These are phyloP conservation scores for Arctostaphylos glauca DNA, from an alignment of 148 eudicot genomes.

Conservation along the genomic window DNA sequence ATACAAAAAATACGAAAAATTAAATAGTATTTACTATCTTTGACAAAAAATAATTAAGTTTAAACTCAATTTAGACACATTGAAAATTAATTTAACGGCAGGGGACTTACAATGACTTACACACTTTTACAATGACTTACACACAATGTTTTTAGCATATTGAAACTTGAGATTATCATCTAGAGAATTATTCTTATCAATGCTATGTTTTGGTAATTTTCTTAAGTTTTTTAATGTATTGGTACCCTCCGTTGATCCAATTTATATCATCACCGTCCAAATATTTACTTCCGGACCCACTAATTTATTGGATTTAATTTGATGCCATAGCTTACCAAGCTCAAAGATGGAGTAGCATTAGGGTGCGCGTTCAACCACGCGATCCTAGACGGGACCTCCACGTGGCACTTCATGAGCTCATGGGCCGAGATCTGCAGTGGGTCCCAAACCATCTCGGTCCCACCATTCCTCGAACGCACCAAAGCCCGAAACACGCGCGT, in stretches of 20 bases:
- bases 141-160: too few relatives aligned
- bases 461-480: constrained; percentile 83
- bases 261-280: not conserved
- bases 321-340: constrained; percentile 69
- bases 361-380: constrained; percentile 94
- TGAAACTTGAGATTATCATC: too few relatives aligned
- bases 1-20: too few relatives aligned
- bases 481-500: constrained; percentile 80
- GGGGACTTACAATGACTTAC: too few relatives aligned
- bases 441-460: constrained; percentile 45
- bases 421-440: constrained; percentile 82
- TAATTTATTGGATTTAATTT: not conserved
- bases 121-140: too few relatives aligned
- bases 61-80: too few relatives aligned
- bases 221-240: not conserved
- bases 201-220: not conserved
- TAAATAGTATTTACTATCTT: too few relatives aligned
- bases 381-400: constrained; percentile 82
- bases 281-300: not conserved
- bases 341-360: constrained; percentile 77
- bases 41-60: too few relatives aligned
- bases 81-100: too few relatives aligned
- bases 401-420: constrained; percentile 97
- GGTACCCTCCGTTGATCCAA: not conserved
- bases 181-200: too few relatives aligned